These are phyloP conservation scores for Picochlorum sp. DNA, from an alignment of 139 green algal genomes.

Conservation along the genomic window DNA sequence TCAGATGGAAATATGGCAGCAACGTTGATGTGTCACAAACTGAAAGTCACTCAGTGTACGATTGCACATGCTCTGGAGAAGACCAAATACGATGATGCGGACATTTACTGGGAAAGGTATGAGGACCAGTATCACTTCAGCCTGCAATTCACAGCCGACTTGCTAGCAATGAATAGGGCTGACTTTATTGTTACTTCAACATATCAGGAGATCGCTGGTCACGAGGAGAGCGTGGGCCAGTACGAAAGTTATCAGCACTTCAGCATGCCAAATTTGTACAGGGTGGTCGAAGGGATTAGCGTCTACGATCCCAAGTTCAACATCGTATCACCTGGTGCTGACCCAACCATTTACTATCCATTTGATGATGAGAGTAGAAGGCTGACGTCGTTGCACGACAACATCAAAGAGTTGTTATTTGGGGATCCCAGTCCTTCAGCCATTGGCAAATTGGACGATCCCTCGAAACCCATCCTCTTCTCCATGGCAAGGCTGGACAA, in stretches of 20 bases:
- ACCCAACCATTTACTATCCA: conserved; percentile 76
- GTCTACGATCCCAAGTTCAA: conserved; percentile 77
- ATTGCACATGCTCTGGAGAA: conserved; percentile 84
- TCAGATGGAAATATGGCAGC: conserved; percentile 77
- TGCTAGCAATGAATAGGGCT: conserved; percentile 73
- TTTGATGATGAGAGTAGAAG: conserved; percentile 45
- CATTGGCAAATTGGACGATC: conserved; percentile 44
- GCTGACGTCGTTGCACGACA: conserved; percentile 55
- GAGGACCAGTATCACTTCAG: conserved; percentile 72
- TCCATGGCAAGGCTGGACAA: conserved; percentile 72
- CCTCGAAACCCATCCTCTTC: conserved; percentile 70
- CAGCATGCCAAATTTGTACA: conserved; percentile 63
- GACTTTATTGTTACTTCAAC: conserved; percentile 74
- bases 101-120: conserved; percentile 63
- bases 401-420: conserved; percentile 62
- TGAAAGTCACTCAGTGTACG: conserved; percentile 62
- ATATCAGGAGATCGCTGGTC: conserved; percentile 67
- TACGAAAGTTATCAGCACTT: conserved; percentile 68
- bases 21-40: conserved; percentile 45
- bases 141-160: conserved; percentile 76
- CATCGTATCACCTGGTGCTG: conserved; percentile 72
- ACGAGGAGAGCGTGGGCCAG: conserved; percentile 52
- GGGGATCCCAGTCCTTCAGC: conserved; percentile 16
- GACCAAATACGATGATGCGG: conserved; percentile 70
- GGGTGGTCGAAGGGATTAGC: conserved; percentile 51